Percentiles rank a stretch among this genome's conserved stretches.
These are phyloP conservation scores for Penicillium roqueforti DNA, from an alignment of 495 filamentous ascomycete genomes.

Conservation along the genomic window DNA sequence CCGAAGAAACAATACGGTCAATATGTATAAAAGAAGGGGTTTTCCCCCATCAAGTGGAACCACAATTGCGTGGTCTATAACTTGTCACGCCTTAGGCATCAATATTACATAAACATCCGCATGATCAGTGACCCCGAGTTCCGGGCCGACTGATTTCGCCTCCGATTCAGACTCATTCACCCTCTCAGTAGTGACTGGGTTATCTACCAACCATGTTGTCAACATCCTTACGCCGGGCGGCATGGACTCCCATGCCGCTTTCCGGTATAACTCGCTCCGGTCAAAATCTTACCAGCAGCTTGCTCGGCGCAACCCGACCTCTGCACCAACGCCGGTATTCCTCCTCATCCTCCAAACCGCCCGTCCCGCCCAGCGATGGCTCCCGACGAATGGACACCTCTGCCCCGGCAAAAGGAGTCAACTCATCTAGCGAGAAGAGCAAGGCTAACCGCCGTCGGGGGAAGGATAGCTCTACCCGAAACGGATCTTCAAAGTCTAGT, in stretches of 20 bases:
- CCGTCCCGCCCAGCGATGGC: constrained; percentile 44
- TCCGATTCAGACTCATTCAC: constrained; percentile 31
- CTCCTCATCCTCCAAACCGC: constrained; percentile 50
- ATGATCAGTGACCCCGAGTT: constrained; percentile 38
- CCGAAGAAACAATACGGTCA: not conserved
- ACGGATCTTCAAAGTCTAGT: constrained; percentile 34
- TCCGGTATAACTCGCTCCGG: constrained; percentile 32
- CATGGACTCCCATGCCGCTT: constrained; percentile 37
- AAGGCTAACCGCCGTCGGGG: constrained; percentile 36
- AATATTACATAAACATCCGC: constrained; percentile 35
- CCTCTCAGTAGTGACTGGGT: constrained; percentile 27
- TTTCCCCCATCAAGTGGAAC: too few species aligned
- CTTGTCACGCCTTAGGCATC: constrained; percentile 25
- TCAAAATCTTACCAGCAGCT: constrained; percentile 30
- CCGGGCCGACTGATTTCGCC: constrained; percentile 43
- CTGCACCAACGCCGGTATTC: constrained; percentile 53
- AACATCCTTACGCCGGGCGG: constrained; percentile 46
- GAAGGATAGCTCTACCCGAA: constrained; percentile 36
- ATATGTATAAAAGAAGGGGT: not conserved
- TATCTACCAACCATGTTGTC: constrained; percentile 43
- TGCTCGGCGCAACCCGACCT: constrained; percentile 31
- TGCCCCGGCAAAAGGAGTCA: constrained; percentile 40
- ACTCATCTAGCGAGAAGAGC: constrained; percentile 35
- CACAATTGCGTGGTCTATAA: too few species aligned
- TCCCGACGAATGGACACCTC: constrained; percentile 39